phyloP scores from a whole-genome alignment of 495 filamentous ascomycete genomes.

The Hamigera avellanea region DNA sequence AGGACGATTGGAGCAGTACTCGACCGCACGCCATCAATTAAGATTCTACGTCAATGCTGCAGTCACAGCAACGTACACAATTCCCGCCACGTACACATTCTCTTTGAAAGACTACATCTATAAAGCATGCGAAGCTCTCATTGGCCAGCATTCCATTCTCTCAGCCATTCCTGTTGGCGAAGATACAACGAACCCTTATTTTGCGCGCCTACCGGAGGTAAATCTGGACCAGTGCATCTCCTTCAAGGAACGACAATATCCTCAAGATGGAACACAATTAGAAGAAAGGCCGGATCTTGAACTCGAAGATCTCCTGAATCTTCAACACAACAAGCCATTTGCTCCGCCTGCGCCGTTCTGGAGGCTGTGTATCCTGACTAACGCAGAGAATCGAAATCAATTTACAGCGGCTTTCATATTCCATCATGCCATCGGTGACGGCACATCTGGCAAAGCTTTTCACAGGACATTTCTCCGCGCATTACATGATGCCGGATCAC shows the following conservation, averaged over 20 bases:
- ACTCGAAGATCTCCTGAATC: constrained; percentile 22
- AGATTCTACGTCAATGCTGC: constrained; percentile 35
- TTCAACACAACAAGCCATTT: constrained; percentile 26
- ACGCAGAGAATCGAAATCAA: constrained; percentile 7
- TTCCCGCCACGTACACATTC: constrained; percentile 15
- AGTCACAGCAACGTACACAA: constrained; percentile 24
- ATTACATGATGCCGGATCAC: constrained; percentile 3
- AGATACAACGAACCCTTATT: constrained; percentile 27
- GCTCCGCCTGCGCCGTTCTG: constrained; percentile 22
- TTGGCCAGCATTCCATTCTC: constrained; percentile 29
- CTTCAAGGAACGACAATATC: constrained; percentile 15
- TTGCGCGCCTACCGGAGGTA: constrained; percentile 31
- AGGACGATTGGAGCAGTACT: constrained; percentile 34
- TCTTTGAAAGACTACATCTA: constrained; percentile 24
- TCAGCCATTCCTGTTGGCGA: constrained; percentile 31
- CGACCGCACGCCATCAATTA: constrained; percentile 27
- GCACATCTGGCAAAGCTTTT: constrained; percentile 24
- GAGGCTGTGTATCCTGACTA: constrained; percentile 22
- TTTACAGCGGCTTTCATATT: constrained; percentile 28
- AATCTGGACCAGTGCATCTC: constrained; percentile 23
- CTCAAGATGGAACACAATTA: too few relatives aligned
- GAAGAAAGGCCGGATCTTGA: constrained; percentile 10
- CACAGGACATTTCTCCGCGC: constrained; percentile 20
- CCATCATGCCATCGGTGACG: constrained; percentile 26
- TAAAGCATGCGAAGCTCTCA: constrained; percentile 23